A percentile compares a stretch with the other conserved stretches of the same genome.
phyloP scores from a whole-genome alignment of 1,139 yeast genomes.

The Diutina mesorugosa region DNA sequence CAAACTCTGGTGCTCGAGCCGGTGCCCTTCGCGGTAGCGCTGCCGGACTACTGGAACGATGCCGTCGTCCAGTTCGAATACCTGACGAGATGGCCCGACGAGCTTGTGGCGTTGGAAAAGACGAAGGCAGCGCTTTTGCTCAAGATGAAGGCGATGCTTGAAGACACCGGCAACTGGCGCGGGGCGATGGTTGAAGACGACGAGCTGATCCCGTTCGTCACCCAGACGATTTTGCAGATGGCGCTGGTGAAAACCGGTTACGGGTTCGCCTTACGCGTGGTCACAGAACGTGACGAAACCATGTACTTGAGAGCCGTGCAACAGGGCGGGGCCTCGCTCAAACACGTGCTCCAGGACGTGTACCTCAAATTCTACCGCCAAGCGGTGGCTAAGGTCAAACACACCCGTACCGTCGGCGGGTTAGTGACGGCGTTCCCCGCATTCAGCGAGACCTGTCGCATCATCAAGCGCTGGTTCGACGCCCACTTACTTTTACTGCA shows the following conservation, averaged over 20 bases:
- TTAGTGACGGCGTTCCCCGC: slow-evolving; percentile 63
- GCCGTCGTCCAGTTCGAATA: slow-evolving; percentile 79
- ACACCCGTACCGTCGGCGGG: slow-evolving; percentile 64
- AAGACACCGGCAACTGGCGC: slow-evolving; percentile 21
- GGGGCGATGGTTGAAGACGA: slow-evolving; percentile 47
- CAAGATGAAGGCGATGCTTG: slow-evolving; percentile 50
- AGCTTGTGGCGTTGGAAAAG: slow-evolving; percentile 68
- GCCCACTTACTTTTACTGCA: slow-evolving; percentile 54
- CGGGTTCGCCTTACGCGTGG: slow-evolving; percentile 63
- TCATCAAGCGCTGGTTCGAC: slow-evolving; percentile 84
- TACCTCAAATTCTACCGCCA: slow-evolving; percentile 55
- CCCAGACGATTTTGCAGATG: slow-evolving; percentile 43
- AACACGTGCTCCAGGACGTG: slow-evolving; percentile 44
- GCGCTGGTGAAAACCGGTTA: slow-evolving; percentile 78
- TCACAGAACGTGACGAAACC: slow-evolving; percentile 73
- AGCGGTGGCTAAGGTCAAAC: slow-evolving; percentile 63
- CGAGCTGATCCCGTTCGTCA: slow-evolving; percentile 46
- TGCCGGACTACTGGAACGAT: slow-evolving; percentile 73
- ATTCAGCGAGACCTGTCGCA: slow-evolving; percentile 68
- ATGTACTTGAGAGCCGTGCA: slow-evolving; percentile 58
- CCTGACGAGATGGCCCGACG: slow-evolving; percentile 94
- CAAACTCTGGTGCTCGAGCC: slow-evolving; percentile 68
- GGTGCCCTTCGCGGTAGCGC: slow-evolving; percentile 66
- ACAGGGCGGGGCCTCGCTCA: slow-evolving; percentile 40
- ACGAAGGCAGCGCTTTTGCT: slow-evolving; percentile 83